phyloP scores from a whole-genome alignment of 495 filamentous ascomycete genomes.

The Podospora tetraspora region DNA sequence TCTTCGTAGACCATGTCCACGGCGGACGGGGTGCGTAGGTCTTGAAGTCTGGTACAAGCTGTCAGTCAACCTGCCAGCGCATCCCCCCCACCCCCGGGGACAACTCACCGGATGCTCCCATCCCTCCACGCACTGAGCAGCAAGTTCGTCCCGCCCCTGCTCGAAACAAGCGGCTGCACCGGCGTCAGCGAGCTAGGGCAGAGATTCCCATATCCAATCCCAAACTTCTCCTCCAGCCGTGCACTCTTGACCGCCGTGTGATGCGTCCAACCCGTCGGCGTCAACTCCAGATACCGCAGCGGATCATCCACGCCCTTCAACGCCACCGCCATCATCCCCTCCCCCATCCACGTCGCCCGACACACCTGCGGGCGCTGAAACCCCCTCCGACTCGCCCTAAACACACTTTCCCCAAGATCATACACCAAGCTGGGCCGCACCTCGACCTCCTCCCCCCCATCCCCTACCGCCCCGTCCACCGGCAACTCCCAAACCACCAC shows the following conservation, averaged over 20 bases:
- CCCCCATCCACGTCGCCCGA: slow-evolving; percentile 36
- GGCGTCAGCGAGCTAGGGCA: slow-evolving; percentile 36
- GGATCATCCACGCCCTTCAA: slow-evolving; percentile 32
- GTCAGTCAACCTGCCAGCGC: neutral
- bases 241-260: slow-evolving; percentile 23
- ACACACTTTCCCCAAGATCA: slow-evolving; percentile 14
- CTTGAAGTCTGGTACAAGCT: slow-evolving; percentile 31
- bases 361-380: slow-evolving; percentile 18
- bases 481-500: slow-evolving; percentile 28
- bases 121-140: slow-evolving; percentile 47
- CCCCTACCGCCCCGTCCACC: slow-evolving; percentile 21
- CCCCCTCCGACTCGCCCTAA: neutral
- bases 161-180: slow-evolving; percentile 26
- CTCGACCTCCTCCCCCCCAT: neutral
- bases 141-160: slow-evolving; percentile 26
- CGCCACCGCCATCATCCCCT: slow-evolving; percentile 32
- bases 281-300: slow-evolving; percentile 37
- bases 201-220: slow-evolving; percentile 19
- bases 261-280: slow-evolving; percentile 33
- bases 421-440: slow-evolving; percentile 14
- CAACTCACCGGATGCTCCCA: slow-evolving; percentile 33
- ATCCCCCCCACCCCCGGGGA: neutral
- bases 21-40: slow-evolving; percentile 35
- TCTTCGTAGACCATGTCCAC: slow-evolving; percentile 41
- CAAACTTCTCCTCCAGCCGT: slow-evolving; percentile 13